These are phyloP conservation scores for Hypomontagnella submonticulosa DNA, from an alignment of 495 filamentous ascomycete species.

Conservation along the genomic window DNA sequence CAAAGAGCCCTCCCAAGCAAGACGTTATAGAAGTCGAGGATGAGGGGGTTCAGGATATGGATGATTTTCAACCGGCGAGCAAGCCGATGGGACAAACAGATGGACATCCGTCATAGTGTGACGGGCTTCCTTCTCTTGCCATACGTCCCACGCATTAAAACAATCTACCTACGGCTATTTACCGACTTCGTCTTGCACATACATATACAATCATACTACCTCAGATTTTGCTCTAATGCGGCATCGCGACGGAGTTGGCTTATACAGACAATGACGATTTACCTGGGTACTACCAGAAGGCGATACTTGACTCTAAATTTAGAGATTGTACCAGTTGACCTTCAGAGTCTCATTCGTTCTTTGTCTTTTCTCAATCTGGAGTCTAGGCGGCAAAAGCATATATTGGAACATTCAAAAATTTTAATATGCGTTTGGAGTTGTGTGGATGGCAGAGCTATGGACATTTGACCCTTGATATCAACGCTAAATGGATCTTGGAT, in stretches of 20 bases:
- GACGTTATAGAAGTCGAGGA: slow-evolving; percentile 47
- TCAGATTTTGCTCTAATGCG: slow-evolving; percentile 18
- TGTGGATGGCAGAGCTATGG: slow-evolving; percentile 17
- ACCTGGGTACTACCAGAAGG: slow-evolving; percentile 9
- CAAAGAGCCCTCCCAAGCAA: slow-evolving; percentile 46
- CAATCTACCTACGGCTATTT: slow-evolving; percentile 15
- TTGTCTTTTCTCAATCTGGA: slow-evolving; percentile 14
- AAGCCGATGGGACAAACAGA: slow-evolving; percentile 42
- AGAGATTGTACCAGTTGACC: slow-evolving; percentile 17
- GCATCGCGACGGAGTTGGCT: slow-evolving; percentile 44
- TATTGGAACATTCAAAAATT: slow-evolving; percentile 32
- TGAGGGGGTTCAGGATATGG: slow-evolving; percentile 55
- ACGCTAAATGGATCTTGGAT: slow-evolving; percentile 23
- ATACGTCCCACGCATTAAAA: slow-evolving; percentile 11
- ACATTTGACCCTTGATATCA: slow-evolving; percentile 23
- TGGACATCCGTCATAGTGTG: slow-evolving; percentile 33
- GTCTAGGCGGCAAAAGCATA: slow-evolving; percentile 38
- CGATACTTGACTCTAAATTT: slow-evolving; percentile 2
- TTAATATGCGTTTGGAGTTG: slow-evolving; percentile 34
- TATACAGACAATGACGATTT: slow-evolving; percentile 29
- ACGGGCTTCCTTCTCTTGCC: slow-evolving; percentile 9
- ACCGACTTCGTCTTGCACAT: slow-evolving; percentile 12
- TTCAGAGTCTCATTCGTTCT: slow-evolving; percentile 21
- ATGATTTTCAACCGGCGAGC: slow-evolving; percentile 44
- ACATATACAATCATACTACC: slow-evolving; percentile 12